Evolutionary conservation across 257 asterid species (phyloP), one percentile per base, ranked within the genome.

Genomic region (Linderniella brevidens): DNA sequence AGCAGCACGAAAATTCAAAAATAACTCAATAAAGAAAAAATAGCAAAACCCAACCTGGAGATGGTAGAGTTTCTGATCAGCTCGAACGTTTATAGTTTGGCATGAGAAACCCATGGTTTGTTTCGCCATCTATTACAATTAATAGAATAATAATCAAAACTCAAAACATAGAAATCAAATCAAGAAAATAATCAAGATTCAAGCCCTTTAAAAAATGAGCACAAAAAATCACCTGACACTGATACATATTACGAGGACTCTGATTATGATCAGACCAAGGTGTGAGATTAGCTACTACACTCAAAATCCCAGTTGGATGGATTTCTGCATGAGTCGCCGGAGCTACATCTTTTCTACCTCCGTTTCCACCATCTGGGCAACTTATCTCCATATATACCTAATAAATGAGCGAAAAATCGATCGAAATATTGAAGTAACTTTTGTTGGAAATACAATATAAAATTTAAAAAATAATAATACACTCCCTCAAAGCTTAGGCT

Each of bases 251-350:
- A 36, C 98, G 94, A 48, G 98, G 98, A 69, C 98, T 90, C 73
- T 90, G 98, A 68, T 88, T 88, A 73, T 88, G 98, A 62, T 88
- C 85, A 60, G 98, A 90, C 96, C 96, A 90, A 55, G 98, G 98
- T 50, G 98, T 90, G 44, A 90, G 80, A 73, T 72, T 85, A 38
- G 78, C 98, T 59, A 90, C 98, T 52, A 90, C 87, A 50, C 98
- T 90, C 76, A 90, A 61, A 56, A 90, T 65, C 55, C 79, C 95
- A 62, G 96, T 85, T 41, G 98, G 96, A 64, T 90, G 92, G 64
- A 90, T 81, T 72, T 90, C 98, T 63, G 58, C 92, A 71, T 90
- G 98, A 59, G 94, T 85, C 29, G 96, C 92, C 61, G 94, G 96
- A 60, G 72, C 75, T 44, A 56, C 68, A 51, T 71, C 56, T 59